Evolutionary conservation across 2,329 filamentous ascomycete species (phyloP), one percentile per base, ranked within the genome.

Genomic region (Aulographum hederae): DNA sequence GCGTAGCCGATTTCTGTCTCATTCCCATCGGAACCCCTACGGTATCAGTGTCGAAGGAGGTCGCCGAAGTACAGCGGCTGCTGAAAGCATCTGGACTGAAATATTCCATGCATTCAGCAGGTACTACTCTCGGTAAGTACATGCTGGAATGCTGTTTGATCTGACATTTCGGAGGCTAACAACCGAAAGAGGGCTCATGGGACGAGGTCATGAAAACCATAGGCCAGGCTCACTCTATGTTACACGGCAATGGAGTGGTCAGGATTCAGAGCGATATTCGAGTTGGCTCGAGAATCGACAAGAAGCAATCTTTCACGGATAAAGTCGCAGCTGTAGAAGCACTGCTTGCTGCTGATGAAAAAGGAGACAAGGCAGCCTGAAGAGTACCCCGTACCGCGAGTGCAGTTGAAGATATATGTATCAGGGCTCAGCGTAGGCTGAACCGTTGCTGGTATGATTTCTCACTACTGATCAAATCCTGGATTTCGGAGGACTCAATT

Each of bases 91-190:
- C 78, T 43, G 82, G 82, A 2, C 53, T 95, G 39, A 74, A 71
- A 40, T 86, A 85, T 50, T 73, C 68, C 29, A 89, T 95, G 81
- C 86, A 95, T 56, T 85, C 80, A 17, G 85, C 84, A 2, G 89
- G 86, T 10, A 94, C 86, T 0, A 95, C 86, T 0, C 69, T 95
- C 34, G 84, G 82, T 89, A 60, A 36, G 73, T 61, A 16, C 15
- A 12, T 29, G 16, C 15, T 15, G n/a, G 18, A 13, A 18, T 11
- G 11, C n/a, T 26, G 3, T n/a, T 16, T 31, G 14, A 8, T 18
- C 32, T 16, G 8, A 27, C 34, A 27, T 33, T 27, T 25, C 26
- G 14, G 26, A 20, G 6, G 15, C 38, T 40, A 32, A 40, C 21
- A 29, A 26, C 16, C 15, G 20, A 38, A 43, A 92, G 86, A 95